Evolutionary conservation across 371 early-diverging fungal genomes (phyloP), one percentile per base, ranked within the genome.

Genomic region (Mucor racemosus): DNA sequence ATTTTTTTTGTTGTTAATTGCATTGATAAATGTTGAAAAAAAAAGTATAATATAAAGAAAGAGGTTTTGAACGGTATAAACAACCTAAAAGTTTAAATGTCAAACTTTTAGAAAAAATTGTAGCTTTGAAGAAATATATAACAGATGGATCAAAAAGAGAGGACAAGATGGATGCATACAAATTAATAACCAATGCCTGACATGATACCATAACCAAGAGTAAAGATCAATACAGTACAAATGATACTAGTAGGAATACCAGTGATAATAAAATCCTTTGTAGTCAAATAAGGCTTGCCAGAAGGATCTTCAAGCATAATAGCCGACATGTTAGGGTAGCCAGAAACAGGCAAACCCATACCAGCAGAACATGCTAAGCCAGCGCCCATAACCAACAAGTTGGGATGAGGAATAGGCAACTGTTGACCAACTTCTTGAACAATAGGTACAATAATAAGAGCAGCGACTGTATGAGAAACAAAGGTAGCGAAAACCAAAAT

Each of bases 251-350:
- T 80, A 11, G 94, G 93, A 8, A 96, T 65, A 40, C 98, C 98
- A 14, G 88, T 89, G 66, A 86, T 86, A 57, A 97, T 64, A 67
- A 98, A 97, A 75, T 98, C 98, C 46, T 73, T 74, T 3, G 95
- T 92, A 33, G 69, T 76, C 54, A 98, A 76, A 71, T 95, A 98
- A 33, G 93, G 94, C 55, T 82, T 85, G n/a, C 98, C 98, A 42
- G 91, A 87, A 5, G 86, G 88, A 76, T 97, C 95, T 79, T 98
- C 98, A 73, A 95, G 81, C 84, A 94, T 92, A 57, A 96, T 90
- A 13, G 97, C 97, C 63, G 93, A 94, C 95, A 98, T 97, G 72
- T 98, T 98, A 0, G 99, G 99, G 79, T 95, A 97, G 0, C 95
- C 94, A 4, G 91, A 94, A 5, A 98, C 94, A 0, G 97, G 98